Base-by-base conservation (phyloP, 495 filamentous ascomycete genomes). In the Cercophora sp. region DNA sequence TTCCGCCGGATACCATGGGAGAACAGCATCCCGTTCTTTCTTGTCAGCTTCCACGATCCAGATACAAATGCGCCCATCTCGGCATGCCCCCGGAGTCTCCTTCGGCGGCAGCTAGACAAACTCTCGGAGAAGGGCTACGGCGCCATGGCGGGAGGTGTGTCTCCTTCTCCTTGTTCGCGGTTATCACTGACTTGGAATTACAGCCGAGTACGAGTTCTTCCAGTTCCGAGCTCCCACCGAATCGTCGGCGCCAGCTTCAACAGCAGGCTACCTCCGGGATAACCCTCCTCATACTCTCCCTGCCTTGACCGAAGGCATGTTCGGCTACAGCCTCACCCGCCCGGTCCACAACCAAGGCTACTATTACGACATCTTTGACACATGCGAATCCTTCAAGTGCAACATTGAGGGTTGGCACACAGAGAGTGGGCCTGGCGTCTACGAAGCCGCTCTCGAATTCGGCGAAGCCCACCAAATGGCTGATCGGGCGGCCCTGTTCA, bases 161-260 rank as follows among this genome's bases (percentile, higher is more conserved):
- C 13, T 34, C 23, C 24, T 10, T 31, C n/a, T 16, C 6, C 11
- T n/a, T n/a, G n/a, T n/a, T n/a, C n/a, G n/a, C n/a, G n/a, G n/a
- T n/a, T n/a, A n/a, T n/a, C n/a, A n/a, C n/a, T n/a, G n/a, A n/a
- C n/a, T 26, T 3, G 10, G 13, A 22, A 1, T 25, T 32, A 32
- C 58, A 97, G 93, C 88, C 52, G 93, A 97, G 70, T 92, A 96
- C 75, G 93, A 98, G 67, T 98, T 98, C 79, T 96, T 86, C 74
- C 89, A 96, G 65, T 98, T 95, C 64, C 81, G 85, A 59, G 75
- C 83, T 8, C 91, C 90, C 16, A 58, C 69, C 23, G 60, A 63
- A 9, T 64, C 71, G 11, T 66, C 72, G 20, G 77, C 71, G n/a
- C 79, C 81, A 4, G 83, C 85, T n/a, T 81, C 86, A 0, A 87